These are phyloP conservation scores for Coemansia linderi DNA, from an alignment of 371 early-diverging fungal species.

Conservation along the genomic window DNA sequence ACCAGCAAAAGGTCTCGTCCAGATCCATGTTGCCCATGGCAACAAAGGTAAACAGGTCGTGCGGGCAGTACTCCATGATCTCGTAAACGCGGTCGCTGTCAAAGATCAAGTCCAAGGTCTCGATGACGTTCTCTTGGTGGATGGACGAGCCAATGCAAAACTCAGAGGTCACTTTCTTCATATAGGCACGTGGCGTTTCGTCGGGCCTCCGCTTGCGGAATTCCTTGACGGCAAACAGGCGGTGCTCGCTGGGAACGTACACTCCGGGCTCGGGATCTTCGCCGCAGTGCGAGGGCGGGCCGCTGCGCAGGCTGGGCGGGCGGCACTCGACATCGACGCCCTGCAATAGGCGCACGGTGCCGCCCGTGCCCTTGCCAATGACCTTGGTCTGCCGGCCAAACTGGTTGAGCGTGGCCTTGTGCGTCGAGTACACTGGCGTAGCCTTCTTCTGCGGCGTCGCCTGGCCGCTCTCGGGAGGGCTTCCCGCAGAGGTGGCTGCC, in stretches of 20 bases:
- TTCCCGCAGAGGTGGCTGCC: conserved; percentile 5
- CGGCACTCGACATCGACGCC: conserved; percentile 44
- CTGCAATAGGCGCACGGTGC: conserved; percentile 66
- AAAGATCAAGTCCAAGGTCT: conserved; percentile 80
- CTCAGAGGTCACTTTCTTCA: conserved; percentile 80
- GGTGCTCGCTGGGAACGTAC: conserved; percentile 54
- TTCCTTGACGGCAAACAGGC: conserved; percentile 76
- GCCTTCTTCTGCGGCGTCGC: conserved; percentile 32
- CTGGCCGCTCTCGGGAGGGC: conserved; percentile 1
- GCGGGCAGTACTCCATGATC: conserved; percentile 81
- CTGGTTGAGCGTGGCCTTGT: conserved; percentile 52
- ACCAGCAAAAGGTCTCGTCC: conserved; percentile 70
- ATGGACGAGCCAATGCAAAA: conserved; percentile 79
- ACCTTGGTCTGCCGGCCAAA: conserved; percentile 58
- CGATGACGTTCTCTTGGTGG: conserved; percentile 85
- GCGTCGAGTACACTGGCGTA: conserved; percentile 48
- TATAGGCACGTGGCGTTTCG: conserved; percentile 78
- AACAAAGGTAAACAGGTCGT: conserved; percentile 73
- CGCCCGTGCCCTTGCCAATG: conserved; percentile 75
- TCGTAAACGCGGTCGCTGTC: conserved; percentile 65
- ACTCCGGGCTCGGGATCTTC: conserved; percentile 22
- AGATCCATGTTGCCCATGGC: conserved; percentile 68
- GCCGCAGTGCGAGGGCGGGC: conserved; percentile 52
- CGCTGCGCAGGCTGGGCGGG: conserved; percentile 54
- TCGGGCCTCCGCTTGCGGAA: conserved; percentile 68